Conservation (phyloP, 73 alveolate genomes). For the Tetrahymena malaccensis region DNA sequence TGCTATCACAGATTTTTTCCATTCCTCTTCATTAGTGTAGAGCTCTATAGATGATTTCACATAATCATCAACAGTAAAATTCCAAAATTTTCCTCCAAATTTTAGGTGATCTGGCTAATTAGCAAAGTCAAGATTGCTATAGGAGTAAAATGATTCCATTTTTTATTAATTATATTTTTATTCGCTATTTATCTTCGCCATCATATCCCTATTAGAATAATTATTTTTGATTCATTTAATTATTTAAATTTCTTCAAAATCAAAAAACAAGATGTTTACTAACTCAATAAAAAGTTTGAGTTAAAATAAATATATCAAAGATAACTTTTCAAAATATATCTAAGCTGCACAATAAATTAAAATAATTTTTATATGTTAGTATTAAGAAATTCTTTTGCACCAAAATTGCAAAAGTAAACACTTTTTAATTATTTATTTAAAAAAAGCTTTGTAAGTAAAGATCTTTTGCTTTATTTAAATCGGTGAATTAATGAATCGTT, state of each 20-base stretch:
- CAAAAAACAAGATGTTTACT: no score
- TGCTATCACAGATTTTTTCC: not conserved
- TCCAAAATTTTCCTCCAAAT: slow-evolving; percentile 30
- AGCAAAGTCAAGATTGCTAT: not conserved
- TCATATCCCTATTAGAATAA: slow-evolving; percentile 1
- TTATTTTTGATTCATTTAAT: not conserved
- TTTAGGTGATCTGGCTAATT: not conserved
- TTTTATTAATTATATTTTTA: not conserved
- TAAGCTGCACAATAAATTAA: no score
- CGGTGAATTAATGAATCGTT: no score
- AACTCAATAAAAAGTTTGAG: no score
- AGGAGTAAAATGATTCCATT: not conserved
- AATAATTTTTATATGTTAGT: no score
- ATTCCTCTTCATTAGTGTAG: slow-evolving; percentile 2
- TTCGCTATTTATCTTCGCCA: not conserved
- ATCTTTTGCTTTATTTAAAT: no score
- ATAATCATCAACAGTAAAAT: slow-evolving; percentile 12
- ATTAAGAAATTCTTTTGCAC: no score
- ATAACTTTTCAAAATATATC: no score
- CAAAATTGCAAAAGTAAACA: no score
- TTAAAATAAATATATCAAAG: no score
- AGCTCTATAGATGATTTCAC: slow-evolving; percentile 18
- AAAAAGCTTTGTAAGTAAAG: no score
- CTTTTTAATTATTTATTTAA: no score
- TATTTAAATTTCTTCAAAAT: not conserved